Evolutionary conservation across 495 filamentous ascomycete species (phyloP), one percentile per base, ranked within the genome.

Genomic region (Lichenothelia convexa): DNA sequence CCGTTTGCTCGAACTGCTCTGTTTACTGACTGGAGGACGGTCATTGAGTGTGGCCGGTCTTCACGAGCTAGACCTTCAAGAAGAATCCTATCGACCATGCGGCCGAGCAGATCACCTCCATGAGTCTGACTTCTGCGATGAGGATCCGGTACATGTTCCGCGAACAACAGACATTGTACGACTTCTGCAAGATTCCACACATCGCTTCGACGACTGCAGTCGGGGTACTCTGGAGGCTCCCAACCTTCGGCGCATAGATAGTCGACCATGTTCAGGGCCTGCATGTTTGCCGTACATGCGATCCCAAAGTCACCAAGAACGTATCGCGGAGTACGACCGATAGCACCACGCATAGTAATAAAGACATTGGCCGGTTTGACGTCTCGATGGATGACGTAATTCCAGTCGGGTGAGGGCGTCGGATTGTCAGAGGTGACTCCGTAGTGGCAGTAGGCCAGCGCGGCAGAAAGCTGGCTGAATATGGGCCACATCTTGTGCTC

Each of bases 251-350:
- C n/a, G n/a, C n/a, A n/a, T n/a, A n/a, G n/a, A n/a, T n/a, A n/a
- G n/a, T n/a, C n/a, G n/a, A n/a, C n/a, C n/a, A n/a, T n/a, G n/a
- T n/a, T n/a, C n/a, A n/a, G n/a, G n/a, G n/a, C n/a, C n/a, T n/a
- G n/a, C n/a, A n/a, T n/a, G n/a, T n/a, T n/a, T n/a, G n/a, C n/a
- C n/a, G n/a, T n/a, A n/a, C n/a, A n/a, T n/a, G 39, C 42, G 19
- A 34, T 38, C 11, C 48, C 48, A 32, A 51, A 49, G 39, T 51
- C 48, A 4, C 45, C 46, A 5, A 51, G 48, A 11, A 46, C 36
- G 24, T 45, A 18, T 1, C 41, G 36, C 13, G 35, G 37, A 22
- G 19, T 32, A 0, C 21, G 24, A 11, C 9, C 24, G 24, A 13
- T n/a, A n/a, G n/a, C n/a, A n/a, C n/a, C n/a, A n/a, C n/a, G n/a